Evolutionary conservation across 345 rosid genomes (phyloP).

Genomic region (Citrus unshiu): DNA sequence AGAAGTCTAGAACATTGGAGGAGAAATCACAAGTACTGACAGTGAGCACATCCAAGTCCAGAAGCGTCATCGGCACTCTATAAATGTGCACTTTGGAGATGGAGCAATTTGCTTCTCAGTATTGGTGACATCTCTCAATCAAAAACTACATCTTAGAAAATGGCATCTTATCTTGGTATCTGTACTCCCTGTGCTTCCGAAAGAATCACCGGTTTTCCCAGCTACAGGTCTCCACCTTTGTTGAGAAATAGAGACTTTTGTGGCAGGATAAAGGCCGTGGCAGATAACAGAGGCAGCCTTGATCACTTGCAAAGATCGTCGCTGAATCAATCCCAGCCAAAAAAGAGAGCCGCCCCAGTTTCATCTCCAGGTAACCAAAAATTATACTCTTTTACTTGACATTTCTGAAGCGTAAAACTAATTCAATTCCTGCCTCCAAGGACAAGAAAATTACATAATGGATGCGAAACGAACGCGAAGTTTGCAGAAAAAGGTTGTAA

Average conservation of each 20-base stretch:
- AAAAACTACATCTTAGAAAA: neutral
- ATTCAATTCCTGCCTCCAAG: neutral
- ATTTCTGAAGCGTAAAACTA: neutral
- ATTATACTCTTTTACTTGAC: neutral
- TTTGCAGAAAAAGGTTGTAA: too few species aligned
- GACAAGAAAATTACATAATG: neutral
- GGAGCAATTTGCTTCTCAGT: too few species aligned
- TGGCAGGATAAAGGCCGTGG: neutral
- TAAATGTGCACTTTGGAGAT: neutral
- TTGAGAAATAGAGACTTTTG: neutral
- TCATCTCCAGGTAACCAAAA: neutral
- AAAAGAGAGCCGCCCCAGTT: neutral
- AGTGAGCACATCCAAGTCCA: neutral
- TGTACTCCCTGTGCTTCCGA: neutral
- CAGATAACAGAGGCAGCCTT: slow-evolving; percentile 16
- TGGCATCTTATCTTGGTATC: neutral
- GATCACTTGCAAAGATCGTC: slow-evolving; percentile 9
- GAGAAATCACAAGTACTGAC: neutral
- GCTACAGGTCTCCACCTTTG: neutral
- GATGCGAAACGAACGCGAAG: neutral
- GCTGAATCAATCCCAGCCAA: slow-evolving; percentile 1
- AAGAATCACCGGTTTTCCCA: neutral
- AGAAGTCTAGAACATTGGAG: neutral
- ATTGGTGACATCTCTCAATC: neutral
- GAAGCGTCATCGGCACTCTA: neutral